Percentiles rank a stretch among this genome's conserved stretches.
These are phyloP conservation scores for Gaeumannomyces sp. DNA, from an alignment of 2,329 filamentous ascomycete species.

Conservation along the genomic window DNA sequence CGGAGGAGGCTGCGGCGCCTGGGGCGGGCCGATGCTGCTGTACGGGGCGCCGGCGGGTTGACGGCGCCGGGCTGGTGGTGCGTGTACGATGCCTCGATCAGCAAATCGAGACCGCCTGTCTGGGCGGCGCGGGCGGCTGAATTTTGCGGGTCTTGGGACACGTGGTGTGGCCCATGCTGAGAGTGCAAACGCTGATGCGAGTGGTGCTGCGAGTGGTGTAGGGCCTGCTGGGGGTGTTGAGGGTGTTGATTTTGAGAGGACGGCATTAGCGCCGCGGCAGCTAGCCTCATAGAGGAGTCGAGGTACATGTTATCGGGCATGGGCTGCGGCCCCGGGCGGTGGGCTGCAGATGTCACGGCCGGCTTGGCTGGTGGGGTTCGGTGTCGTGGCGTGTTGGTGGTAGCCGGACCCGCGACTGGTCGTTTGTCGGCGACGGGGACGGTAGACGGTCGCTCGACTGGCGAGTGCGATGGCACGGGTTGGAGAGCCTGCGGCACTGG, in stretches of 20 bases:
- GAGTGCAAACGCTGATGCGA: slow-evolving; percentile 7
- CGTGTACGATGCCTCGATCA: slow-evolving; percentile 28
- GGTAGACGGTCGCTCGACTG: too few species aligned
- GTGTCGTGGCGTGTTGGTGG: too few species aligned
- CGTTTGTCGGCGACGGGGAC: slow-evolving; percentile 11
- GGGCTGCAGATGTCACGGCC: slow-evolving; percentile 8
- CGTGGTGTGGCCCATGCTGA: slow-evolving; percentile 4
- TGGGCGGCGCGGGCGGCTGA: background rate
- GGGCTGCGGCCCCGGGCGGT: too few species aligned
- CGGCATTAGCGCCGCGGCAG: too few species aligned
- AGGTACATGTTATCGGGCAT: too few species aligned
- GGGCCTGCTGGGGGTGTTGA: slow-evolving; percentile 13
- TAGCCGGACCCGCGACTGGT: slow-evolving; percentile 10
- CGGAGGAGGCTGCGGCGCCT: slow-evolving; percentile 3
- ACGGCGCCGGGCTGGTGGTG: slow-evolving; percentile 18
- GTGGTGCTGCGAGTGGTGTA: slow-evolving; percentile 15
- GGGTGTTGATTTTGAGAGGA: slow-evolving; percentile 11
- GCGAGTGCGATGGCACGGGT: slow-evolving; percentile 6
- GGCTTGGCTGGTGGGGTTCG: slow-evolving; percentile 14
- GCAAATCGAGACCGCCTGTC: slow-evolving; percentile 26
- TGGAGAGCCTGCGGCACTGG: slow-evolving; percentile 19
- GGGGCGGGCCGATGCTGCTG: background rate
- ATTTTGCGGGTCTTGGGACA: background rate
- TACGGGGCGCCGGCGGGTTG: background rate
- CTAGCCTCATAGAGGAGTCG: too few species aligned